A percentile compares a stretch with the other conserved stretches of the same genome.
phyloP scores from a whole-genome alignment of 2,329 filamentous ascomycete genomes.

The Zasmidium angulare region DNA sequence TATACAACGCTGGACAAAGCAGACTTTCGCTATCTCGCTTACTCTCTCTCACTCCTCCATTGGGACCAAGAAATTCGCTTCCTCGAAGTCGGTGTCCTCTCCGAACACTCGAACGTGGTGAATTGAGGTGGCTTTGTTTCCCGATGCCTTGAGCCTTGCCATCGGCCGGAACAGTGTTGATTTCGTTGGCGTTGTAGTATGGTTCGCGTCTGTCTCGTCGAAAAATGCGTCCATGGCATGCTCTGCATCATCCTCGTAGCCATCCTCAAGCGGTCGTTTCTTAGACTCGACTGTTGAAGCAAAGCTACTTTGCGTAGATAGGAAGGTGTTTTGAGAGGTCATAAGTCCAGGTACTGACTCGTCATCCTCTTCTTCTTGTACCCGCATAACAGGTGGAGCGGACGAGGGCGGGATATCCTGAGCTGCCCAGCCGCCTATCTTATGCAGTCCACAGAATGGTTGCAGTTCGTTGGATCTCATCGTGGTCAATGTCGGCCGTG shows the following conservation, averaged over 20 bases:
- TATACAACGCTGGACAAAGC: neutral
- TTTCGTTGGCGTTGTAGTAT: neutral
- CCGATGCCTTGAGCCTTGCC: constrained; percentile 31
- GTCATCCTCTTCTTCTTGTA: constrained; percentile 9
- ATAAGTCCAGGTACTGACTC: constrained; percentile 23
- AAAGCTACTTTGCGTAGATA: constrained; percentile 43
- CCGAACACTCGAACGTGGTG: constrained; percentile 39
- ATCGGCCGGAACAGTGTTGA: constrained; percentile 14
- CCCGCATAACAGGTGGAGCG: constrained; percentile 23
- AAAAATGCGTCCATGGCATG: constrained; percentile 37
- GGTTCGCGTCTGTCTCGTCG: constrained; percentile 26
- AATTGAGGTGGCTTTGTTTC: constrained; percentile 32
- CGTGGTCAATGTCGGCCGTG: constrained; percentile 19
- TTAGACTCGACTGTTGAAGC: constrained; percentile 14
- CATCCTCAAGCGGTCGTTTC: constrained; percentile 37
- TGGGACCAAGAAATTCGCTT: constrained; percentile 59
- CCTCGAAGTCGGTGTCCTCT: constrained; percentile 61
- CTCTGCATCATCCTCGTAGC: constrained; percentile 39
- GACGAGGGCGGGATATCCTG: constrained; percentile 47
- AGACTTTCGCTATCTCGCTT: neutral
- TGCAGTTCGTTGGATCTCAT: constrained; percentile 59
- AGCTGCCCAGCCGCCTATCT: constrained; percentile 65
- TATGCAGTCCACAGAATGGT: constrained; percentile 80
- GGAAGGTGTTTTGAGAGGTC: constrained; percentile 38
- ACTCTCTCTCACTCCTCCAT: constrained; percentile 19